Evolutionary conservation across 1,284 basidiomycete genomes (phyloP).

Genomic region (Marasmius tenuissimus): DNA sequence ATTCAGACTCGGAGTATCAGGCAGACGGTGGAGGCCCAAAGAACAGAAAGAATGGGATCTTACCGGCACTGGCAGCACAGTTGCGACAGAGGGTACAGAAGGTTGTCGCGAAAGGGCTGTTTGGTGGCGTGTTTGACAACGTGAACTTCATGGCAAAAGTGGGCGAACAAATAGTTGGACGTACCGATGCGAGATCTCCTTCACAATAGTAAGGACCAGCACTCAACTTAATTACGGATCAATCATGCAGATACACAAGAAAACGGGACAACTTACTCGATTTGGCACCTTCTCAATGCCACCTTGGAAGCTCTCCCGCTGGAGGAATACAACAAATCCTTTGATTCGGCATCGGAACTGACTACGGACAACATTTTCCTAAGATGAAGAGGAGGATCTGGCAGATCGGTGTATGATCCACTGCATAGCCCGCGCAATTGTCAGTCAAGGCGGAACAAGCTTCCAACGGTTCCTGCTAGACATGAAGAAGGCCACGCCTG

Average conservation of each 20-base stretch:
- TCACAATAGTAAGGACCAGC: too few species aligned
- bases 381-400: slow-evolving; percentile 15
- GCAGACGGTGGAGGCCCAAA: not conserved
- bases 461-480: slow-evolving; percentile 26
- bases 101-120: slow-evolving; percentile 18
- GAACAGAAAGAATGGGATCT: slow-evolving; percentile 12
- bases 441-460: slow-evolving; percentile 25
- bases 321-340: slow-evolving; percentile 14
- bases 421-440: slow-evolving; percentile 31
- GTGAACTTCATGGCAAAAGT: slow-evolving; percentile 31
- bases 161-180: slow-evolving; percentile 33
- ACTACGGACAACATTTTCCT: slow-evolving; percentile 24
- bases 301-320: slow-evolving; percentile 19
- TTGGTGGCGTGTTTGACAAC: slow-evolving; percentile 32
- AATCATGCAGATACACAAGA: slow-evolving; percentile 27
- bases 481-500: slow-evolving; percentile 20
- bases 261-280: slow-evolving; percentile 29
- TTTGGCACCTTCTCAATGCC: slow-evolving; percentile 22
- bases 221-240: too few species aligned
- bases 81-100: slow-evolving; percentile 15
- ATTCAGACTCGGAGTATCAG: not conserved
- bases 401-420: slow-evolving; percentile 22
- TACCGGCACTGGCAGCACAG: slow-evolving; percentile 20
- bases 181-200: slow-evolving; percentile 19
- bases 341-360: slow-evolving; percentile 22